A percentile compares a stretch with the other conserved stretches of the same genome.
Conservation (phyloP, 192 early-diverging fungal species). For the Podila verticillata region DNA sequence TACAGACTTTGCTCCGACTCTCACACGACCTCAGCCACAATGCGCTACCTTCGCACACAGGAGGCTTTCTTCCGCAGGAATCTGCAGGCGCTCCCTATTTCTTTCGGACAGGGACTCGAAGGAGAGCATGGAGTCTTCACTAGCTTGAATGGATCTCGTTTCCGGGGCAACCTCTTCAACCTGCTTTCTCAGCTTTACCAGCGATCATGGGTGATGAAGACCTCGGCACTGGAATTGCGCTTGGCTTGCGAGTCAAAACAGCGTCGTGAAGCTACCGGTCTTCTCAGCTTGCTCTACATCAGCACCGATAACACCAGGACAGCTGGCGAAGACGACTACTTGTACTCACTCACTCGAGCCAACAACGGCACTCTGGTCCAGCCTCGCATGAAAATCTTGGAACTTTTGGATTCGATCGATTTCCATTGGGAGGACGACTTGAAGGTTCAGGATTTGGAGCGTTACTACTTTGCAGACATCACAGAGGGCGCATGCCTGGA, state of each 20-base stretch:
- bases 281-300: constrained; percentile 52
- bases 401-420: constrained; percentile 76
- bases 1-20: constrained; percentile 81
- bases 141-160: constrained; percentile 16
- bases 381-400: constrained; percentile 77
- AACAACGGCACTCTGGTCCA: constrained; percentile 50
- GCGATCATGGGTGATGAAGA: constrained; percentile 90
- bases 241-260: constrained; percentile 43
- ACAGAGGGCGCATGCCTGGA: constrained; percentile 60
- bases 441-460: constrained; percentile 24
- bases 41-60: constrained; percentile 81
- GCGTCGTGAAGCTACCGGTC: constrained; percentile 39
- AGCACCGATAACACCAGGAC: constrained; percentile 30
- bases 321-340: constrained; percentile 40
- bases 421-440: constrained; percentile 63
- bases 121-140: constrained; percentile 30
- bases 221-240: constrained; percentile 89
- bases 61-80: constrained; percentile 83
- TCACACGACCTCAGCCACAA: constrained; percentile 71
- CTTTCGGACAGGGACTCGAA: constrained; percentile 34
- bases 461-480: constrained; percentile 55
- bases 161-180: constrained; percentile 44
- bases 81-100: constrained; percentile 56
- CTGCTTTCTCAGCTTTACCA: constrained; percentile 76
- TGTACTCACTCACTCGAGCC: constrained; percentile 23